Evolutionary conservation across 495 filamentous ascomycete genomes (phyloP).

Genomic region (Penicillium steckii): DNA sequence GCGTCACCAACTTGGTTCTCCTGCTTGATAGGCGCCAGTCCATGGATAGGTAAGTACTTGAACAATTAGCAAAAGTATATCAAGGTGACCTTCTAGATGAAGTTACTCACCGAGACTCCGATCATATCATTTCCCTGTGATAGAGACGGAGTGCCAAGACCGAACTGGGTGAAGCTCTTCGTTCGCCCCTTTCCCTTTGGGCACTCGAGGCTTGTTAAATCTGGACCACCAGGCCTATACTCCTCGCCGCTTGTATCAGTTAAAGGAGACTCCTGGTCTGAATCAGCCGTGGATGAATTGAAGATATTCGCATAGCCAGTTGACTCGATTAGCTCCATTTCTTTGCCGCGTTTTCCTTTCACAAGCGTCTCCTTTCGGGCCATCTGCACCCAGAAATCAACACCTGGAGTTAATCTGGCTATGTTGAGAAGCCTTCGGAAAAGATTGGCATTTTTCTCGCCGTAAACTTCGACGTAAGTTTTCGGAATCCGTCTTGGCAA

Average conservation of each 20-base stretch:
- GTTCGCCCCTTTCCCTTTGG: no score
- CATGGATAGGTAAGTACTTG: no score
- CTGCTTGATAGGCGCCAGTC: neutral
- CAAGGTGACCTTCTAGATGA: no score
- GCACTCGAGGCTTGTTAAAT: no score
- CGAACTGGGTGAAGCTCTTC: no score
- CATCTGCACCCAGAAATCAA: conserved; percentile 19
- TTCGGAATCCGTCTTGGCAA: neutral
- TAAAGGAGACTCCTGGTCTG: neutral
- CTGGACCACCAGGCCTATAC: no score
- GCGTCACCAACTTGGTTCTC: neutral
- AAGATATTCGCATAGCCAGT: conserved; percentile 7
- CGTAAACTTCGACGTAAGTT: neutral
- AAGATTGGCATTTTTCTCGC: neutral
- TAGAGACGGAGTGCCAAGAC: no score
- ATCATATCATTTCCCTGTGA: no score
- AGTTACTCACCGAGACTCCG: no score
- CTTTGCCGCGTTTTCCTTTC: conserved; percentile 17
- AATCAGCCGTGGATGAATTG: neutral
- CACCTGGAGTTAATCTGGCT: neutral
- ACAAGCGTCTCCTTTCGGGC: neutral
- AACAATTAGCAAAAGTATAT: no score
- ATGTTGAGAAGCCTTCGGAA: conserved; percentile 9
- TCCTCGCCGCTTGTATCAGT: no score
- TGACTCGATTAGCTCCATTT: conserved; percentile 3